Evolutionary conservation across 2,329 filamentous ascomycete genomes (phyloP), one percentile per base, ranked within the genome.

Genomic region (Sordariomycetes sp.): DNA sequence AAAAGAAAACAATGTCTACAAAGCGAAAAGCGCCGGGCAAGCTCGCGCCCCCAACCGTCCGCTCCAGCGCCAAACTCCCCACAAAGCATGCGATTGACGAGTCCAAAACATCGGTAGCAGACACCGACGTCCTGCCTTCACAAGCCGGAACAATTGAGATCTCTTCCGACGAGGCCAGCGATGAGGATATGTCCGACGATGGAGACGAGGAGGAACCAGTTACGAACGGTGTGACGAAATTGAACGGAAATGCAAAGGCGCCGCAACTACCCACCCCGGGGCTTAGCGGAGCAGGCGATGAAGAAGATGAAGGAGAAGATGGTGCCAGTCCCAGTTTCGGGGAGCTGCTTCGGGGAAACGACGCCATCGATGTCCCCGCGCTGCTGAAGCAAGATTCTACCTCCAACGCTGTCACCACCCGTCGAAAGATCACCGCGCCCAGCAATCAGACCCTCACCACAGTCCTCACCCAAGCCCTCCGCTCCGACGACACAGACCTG

Each of bases 391-490:
- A 59, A 40, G 46, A 51, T 34, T 38, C 49, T 18, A 39, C 49
- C 21, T 45, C 40, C 38, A 47, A 43, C 30, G 43, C 57, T 25
- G 48, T 57, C 11, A 41, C 61, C 58, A 41, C 63, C 29, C 57
- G 58, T 50, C 64, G 63, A 39, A 57, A 62, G 35, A 64, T 82
- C 40, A 68, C 70, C 14, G 65, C 76, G 15, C 82, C 81, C 10
- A 79, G 79, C 10, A 79, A 82, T 39, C 79, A 86, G 39, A 94
- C 90, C 6, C 75, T 98, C 33, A 82, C 84, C 31, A 94, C 86
- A 5, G 86, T 95, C n/a, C 79, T 98, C 39, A 80, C 87, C 11
- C 90, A 96, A 58, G 86, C 92, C 6, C 79, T 98, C 37, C 83
- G 82, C 49, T 95, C 88, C 40, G 92, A 95, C 59, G 92, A 98